A percentile compares a stretch with the other conserved stretches of the same genome.
Conservation (phyloP, 192 early-diverging fungal genomes). For the Podila minutissima region DNA sequence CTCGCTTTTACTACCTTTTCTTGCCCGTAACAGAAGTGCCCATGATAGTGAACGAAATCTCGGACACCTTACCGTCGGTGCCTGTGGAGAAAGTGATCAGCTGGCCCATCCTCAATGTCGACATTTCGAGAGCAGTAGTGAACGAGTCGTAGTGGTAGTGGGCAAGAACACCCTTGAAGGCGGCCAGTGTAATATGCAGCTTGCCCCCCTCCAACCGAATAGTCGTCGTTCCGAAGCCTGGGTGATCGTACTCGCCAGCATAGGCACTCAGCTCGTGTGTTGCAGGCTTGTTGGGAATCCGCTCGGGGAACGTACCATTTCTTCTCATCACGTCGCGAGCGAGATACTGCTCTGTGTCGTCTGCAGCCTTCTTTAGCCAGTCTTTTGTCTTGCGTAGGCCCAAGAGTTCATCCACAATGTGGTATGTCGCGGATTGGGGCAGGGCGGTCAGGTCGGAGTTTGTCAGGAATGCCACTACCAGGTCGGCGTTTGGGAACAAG, state of each 20-base stretch:
- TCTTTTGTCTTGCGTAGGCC: not conserved
- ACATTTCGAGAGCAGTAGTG: not conserved
- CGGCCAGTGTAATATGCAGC: not conserved
- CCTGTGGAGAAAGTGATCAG: too few species aligned
- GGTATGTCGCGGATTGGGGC: not conserved
- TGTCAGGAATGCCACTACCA: not conserved
- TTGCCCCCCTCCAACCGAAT: not conserved
- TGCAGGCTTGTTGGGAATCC: not conserved
- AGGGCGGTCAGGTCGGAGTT: not conserved
- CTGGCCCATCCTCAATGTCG: not conserved
- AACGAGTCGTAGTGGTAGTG: conserved; percentile 18
- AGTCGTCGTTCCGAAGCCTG: not conserved
- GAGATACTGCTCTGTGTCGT: not conserved
- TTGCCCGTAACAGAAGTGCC: too few species aligned
- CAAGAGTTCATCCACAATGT: not conserved
- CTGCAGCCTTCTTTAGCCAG: not conserved
- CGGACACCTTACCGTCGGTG: too few species aligned
- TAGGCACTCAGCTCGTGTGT: not conserved
- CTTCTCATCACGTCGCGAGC: not conserved
- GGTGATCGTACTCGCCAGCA: not conserved
- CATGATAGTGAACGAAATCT: too few species aligned
- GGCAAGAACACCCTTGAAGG: not conserved
- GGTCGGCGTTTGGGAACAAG: not conserved
- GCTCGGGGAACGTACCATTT: not conserved
- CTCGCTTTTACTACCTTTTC: too few species aligned